Evolutionary conservation across 805 yeast species (phyloP).

Genomic region (Myxozyma geophila): DNA sequence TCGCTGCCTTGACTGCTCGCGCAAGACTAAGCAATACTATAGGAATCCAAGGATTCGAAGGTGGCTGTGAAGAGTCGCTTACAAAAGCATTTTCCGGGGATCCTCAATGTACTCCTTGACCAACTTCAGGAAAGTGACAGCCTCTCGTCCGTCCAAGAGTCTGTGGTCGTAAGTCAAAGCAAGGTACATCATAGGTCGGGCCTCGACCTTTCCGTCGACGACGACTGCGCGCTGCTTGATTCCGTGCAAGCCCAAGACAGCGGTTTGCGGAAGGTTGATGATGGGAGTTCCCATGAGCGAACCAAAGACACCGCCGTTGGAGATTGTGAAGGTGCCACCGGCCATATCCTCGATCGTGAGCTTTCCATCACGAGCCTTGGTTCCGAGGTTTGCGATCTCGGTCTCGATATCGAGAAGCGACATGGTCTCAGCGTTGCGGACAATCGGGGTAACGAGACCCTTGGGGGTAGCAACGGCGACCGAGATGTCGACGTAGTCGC

Average conservation of each 20-base stretch:
- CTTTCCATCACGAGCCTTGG: conserved; percentile 95
- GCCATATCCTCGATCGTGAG: conserved; percentile 97
- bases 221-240: conserved; percentile 97
- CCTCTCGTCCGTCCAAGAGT: conserved; percentile 97
- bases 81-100: conserved; percentile 94
- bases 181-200: conserved; percentile 99
- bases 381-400: conserved; percentile 80
- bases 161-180: conserved; percentile 99
- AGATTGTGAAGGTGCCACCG: conserved; percentile 98
- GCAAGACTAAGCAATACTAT: too few species aligned
- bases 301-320: conserved; percentile 99
- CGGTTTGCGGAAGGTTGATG: conserved; percentile 97
- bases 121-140: conserved; percentile 94
- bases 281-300: conserved; percentile 98
- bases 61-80: conserved; percentile 5
- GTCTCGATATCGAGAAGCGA: conserved; percentile 86
- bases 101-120: conserved; percentile 97
- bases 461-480: conserved; percentile 99
- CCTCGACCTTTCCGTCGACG: conserved; percentile 91
- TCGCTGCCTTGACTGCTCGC: too few species aligned
- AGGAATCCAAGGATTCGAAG: too few species aligned
- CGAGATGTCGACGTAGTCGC: conserved; percentile 95
- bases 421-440: conserved; percentile 93
- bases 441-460: conserved; percentile 97
- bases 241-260: conserved; percentile 97